Evolutionary conservation across 1,284 basidiomycete genomes (phyloP), one percentile per base, ranked within the genome.

Genomic region (Pisolithus thermaeus): DNA sequence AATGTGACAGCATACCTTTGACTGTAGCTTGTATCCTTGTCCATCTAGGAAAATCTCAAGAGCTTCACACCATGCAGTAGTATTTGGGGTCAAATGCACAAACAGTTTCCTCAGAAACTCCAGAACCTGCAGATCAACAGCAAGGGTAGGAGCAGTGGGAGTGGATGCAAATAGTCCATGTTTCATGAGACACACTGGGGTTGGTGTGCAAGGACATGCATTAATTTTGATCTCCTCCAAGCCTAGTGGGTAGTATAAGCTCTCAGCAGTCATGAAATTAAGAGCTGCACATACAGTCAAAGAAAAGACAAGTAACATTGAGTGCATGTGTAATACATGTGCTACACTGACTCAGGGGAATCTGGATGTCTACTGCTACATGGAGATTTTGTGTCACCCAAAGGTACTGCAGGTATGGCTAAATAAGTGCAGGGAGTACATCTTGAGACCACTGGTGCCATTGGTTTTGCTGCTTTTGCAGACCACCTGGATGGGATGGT

Each of bases 91-190:
- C 32, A 52, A 38, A 6, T 8, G 18, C 20, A 55, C 35, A 45
- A 54, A 58, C 14, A 50, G 49, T 18, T 39, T 40, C 23, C 14
- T n/a, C 18, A 55, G 28, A 18, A 57, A 55, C 36, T 52, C 46
- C 2, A 58, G 56, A 12, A 58, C 45, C 20, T n/a, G 1, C 11
- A 52, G 28, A 22, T 51, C 32, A 16, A 57, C 50, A 18, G 56
- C 57, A 20, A 58, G 42, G 23, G 47, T 35, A 4, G 56, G 56
- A 7, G 43, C 42, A 30, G 45, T 7, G 8, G 56, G 56, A 12
- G 50, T 14, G 22, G 52, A 58, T 38, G 56, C 53, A 41, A 58
- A 57, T 28, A 56, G 30, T 1, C 50, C 44, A 8, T 30, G 25
- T 18, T 6, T 4, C 22, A 58, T 38, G 14, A 58, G 50, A 36